Evolutionary conservation across 306 rosid species (phyloP), one percentile per base, ranked within the genome.

Genomic region (Vigna mungo): DNA sequence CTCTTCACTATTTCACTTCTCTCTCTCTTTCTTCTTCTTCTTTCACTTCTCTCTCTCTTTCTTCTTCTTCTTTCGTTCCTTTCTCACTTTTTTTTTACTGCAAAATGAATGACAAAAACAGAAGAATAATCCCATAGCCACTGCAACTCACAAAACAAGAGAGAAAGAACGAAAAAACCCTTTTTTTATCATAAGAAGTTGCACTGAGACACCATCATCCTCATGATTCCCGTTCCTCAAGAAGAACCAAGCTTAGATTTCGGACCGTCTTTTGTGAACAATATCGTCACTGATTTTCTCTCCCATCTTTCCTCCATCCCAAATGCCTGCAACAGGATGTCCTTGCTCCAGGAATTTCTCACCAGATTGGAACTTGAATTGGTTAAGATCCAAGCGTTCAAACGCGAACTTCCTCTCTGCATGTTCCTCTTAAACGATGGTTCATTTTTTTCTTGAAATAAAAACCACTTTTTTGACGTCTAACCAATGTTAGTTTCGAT

Each of bases 331-430:
- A 84, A 82, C 56, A 43, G 41, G 6, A 17, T 9, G 10, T 65
- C 11, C 52, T 18, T 65, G 34, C 71, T 65, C 4, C 80, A 88
- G 39, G 87, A 85, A 66, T 76, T 85, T 20, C 58, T 85, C 9
- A 44, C 53, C 56, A 79, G 59, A 64, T 84, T 92, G 87, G 89
- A 90, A 78, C 90, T 82, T 0, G 95, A 92, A 77, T 82, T 84
- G 90, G 70, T 68, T 84, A 89, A 92, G 87, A 92, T 92, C 86
- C 91, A 92, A 10, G 87, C 89, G 12, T 92, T 92, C 49, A 87
- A 92, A 83, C 93, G 95, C 68, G 95, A 89, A 81, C 95, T 92
- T 79, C 97, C 95, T 74, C 89, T 89, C 7, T 92, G 93, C 78
- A 90, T 88, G 90, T 82, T 82, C 43, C 85, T 92, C n/a, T 76